Percentiles rank a stretch among this genome's conserved stretches.
Conservation (phyloP, 352 stramenopile species). For the Pythium volutum region DNA sequence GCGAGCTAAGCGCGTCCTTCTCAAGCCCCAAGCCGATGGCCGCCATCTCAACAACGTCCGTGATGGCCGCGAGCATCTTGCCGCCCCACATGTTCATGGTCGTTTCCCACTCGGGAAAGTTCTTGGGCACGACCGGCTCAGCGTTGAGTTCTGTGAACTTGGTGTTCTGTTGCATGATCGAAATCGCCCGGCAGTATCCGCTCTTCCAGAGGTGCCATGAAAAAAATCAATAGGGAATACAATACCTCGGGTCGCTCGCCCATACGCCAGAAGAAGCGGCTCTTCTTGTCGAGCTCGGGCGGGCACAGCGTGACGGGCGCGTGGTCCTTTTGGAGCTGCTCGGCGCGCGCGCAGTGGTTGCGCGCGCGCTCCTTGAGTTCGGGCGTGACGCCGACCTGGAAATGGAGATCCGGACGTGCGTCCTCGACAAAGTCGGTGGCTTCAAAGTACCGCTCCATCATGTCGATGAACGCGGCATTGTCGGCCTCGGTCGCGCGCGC, state of each 20-base stretch:
- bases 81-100: constrained; percentile 92
- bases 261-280: constrained; percentile 93
- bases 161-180: constrained; percentile 35
- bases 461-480: constrained; percentile 87
- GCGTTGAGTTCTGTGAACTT: constrained; percentile 86
- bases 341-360: constrained; percentile 76
- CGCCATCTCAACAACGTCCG: constrained; percentile 84
- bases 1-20: constrained; percentile 68
- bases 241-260: constrained; percentile 66
- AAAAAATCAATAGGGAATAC: no score
- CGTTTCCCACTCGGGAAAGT: constrained; percentile 84
- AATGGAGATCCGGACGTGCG: constrained; percentile 85
- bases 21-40: constrained; percentile 84
- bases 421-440: constrained; percentile 85
- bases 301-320: constrained; percentile 82
- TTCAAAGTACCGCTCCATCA: constrained; percentile 94
- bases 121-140: constrained; percentile 79
- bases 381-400: constrained; percentile 89
- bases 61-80: constrained; percentile 85
- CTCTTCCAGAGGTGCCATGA: no score
- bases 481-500: constrained; percentile 67
- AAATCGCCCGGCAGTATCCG: background rate
- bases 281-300: constrained; percentile 91
- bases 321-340: constrained; percentile 50
- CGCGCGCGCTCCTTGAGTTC: constrained; percentile 82